A percentile compares a stretch with the other conserved stretches of the same genome.
phyloP scores from a whole-genome alignment of 306 rosid species.

The Psophocarpus tetragonolobus region DNA sequence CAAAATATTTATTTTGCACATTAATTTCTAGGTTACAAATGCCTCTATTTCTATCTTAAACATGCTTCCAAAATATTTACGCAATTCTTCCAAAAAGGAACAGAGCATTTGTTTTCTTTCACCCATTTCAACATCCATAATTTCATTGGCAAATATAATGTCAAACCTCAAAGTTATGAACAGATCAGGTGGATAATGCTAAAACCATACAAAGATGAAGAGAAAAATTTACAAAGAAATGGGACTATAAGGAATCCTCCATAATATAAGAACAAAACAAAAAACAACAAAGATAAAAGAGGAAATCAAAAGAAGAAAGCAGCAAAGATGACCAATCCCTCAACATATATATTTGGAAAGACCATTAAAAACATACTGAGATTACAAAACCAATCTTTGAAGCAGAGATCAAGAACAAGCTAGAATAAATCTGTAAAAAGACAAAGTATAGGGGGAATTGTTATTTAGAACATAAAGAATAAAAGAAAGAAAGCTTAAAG shows the following conservation, averaged over 20 bases:
- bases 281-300: not conserved
- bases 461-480: not conserved
- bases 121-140: not conserved
- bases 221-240: not conserved
- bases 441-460: not conserved
- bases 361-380: not conserved
- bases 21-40: not conserved
- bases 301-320: not conserved
- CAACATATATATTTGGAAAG: not conserved
- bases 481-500: not conserved
- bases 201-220: not conserved
- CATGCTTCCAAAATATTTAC: not conserved
- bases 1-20: not conserved
- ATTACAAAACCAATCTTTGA: not conserved
- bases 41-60: not conserved
- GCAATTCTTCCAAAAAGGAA: not conserved
- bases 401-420: not conserved
- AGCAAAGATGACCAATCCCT: not conserved
- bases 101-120: not conserved
- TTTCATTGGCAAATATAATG: not conserved
- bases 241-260: not conserved
- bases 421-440: not conserved
- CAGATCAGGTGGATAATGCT: not conserved
- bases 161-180: not conserved
- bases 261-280: not conserved